Base-by-base conservation (phyloP, 495 filamentous ascomycete genomes). In the Daldinia grandis region DNA sequence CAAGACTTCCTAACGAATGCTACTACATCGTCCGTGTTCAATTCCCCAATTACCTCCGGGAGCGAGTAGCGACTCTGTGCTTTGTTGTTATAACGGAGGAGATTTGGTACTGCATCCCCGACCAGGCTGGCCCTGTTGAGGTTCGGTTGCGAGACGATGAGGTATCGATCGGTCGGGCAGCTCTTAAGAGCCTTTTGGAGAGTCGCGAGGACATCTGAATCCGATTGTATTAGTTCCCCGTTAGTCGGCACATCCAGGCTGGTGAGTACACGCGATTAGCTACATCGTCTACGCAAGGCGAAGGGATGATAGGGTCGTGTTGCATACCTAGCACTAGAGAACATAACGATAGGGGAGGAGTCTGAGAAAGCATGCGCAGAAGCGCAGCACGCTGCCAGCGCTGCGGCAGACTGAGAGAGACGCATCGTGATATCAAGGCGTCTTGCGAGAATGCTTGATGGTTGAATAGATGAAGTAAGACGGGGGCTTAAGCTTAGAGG, bases 261-360 rank as follows among this genome's bases (percentile, higher is more conserved):
- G 17, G 42, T 54, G 44, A 44, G 40, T 42, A 53, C 58, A 37
- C 49, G 28, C 30, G 40, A 68, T 77, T 68, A 75, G 64, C 21
- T 51, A 28, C 21, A 7, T 27, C 24, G 10, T 44, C 25, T 17
- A 37, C 7, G 61, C n/a, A 28, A 21, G 57, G 31, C n/a, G 24
- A 62, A 40, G 65, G n/a, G 25, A 30, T 25, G 19, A 58, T 60
- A 71, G 63, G 24, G 59, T 64, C 44, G 58, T 51, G 70, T 62
- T 66, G 81, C 90, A 42, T 87, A 97, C 93, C 89, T 82, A 56
- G 91, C 87, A 37, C 87, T 91, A 25, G 94, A 96, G 74, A 93
- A 89, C 27, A 97, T 80, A 79, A 97, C 85, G 76, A 96, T 95
- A 15, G 94, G 94, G 47, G 93, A 94, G 0, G 93, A 91, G 73